Evolutionary conservation across 768 basidiomycete species (phyloP).

Genomic region (Tylopilus cervinicoccineus): DNA sequence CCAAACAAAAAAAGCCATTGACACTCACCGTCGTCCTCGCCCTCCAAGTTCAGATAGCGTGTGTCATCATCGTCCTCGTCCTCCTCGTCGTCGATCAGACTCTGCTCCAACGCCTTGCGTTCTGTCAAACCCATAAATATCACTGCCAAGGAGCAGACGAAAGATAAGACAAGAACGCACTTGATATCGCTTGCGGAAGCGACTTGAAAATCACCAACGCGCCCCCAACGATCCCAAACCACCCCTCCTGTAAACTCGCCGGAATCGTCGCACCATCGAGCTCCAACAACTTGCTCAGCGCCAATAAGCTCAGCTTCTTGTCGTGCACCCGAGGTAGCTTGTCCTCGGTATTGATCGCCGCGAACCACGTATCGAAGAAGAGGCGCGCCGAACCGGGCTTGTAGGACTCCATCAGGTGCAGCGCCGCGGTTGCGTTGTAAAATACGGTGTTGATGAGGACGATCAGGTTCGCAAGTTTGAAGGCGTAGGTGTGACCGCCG

Average conservation of each 20-base stretch:
- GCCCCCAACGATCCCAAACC: constrained; percentile 71
- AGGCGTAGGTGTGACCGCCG: constrained; percentile 54
- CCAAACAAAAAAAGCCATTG: neutral
- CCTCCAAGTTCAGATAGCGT: constrained; percentile 56
- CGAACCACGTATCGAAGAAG: constrained; percentile 90
- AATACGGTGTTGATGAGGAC: constrained; percentile 79
- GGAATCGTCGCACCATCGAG: constrained; percentile 57
- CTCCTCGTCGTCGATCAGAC: constrained; percentile 38
- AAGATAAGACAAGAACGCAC: constrained; percentile 35
- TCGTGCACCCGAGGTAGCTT: constrained; percentile 84
- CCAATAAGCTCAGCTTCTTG: constrained; percentile 77
- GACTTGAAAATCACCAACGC: constrained; percentile 72
- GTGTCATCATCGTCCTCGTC: constrained; percentile 49
- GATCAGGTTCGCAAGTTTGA: constrained; percentile 76
- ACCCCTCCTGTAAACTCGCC: constrained; percentile 58
- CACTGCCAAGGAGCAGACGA: neutral
- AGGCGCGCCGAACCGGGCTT: constrained; percentile 55
- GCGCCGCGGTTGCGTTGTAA: constrained; percentile 76
- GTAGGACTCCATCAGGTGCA: constrained; percentile 67
- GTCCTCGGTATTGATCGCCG: constrained; percentile 53
- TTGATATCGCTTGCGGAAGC: constrained; percentile 70
- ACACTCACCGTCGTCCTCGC: constrained; percentile 54
- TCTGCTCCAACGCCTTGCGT: constrained; percentile 58
- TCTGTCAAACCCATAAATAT: constrained; percentile 31
- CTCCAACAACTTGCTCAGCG: constrained; percentile 75